A percentile compares a stretch with the other conserved stretches of the same genome.
Evolutionary conservation across 179 eudicot species (phyloP).

Genomic region (Pouteria campechiana): DNA sequence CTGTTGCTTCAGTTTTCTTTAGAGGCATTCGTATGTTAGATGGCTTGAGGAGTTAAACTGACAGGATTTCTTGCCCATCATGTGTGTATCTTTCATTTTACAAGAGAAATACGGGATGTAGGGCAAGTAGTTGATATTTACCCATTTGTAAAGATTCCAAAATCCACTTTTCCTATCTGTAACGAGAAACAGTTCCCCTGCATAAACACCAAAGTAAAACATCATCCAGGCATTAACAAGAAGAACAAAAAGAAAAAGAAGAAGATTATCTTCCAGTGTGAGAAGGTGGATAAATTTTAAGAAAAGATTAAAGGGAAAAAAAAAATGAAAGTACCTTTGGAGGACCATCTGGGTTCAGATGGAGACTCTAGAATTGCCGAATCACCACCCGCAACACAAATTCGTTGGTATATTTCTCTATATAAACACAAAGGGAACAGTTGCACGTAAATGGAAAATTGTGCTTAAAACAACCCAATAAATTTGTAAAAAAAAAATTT

Average conservation of each 20-base stretch:
- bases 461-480: too few species aligned
- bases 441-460: not conserved
- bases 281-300: not conserved
- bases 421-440: not conserved
- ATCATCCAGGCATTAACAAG: not conserved
- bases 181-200: constrained; percentile 89
- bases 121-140: constrained; percentile 5
- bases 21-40: too few species aligned
- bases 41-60: too few species aligned
- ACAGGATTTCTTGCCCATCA: too few species aligned
- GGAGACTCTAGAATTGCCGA: constrained; percentile 67
- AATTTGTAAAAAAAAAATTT: too few species aligned
- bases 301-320: not conserved
- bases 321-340: constrained; percentile 78
- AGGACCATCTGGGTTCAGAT: constrained; percentile 92
- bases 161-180: constrained; percentile 85
- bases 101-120: not conserved
- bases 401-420: constrained; percentile 53
- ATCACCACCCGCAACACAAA: constrained; percentile 87
- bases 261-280: not conserved
- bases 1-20: too few species aligned
- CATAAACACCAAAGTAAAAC: constrained; percentile 12
- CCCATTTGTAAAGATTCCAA: constrained; percentile 98
- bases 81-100: too few species aligned
- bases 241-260: not conserved